A percentile compares a stretch with the other conserved stretches of the same genome.
phyloP scores from a whole-genome alignment of 805 yeast genomes.

The Huiozyma naganishii region DNA sequence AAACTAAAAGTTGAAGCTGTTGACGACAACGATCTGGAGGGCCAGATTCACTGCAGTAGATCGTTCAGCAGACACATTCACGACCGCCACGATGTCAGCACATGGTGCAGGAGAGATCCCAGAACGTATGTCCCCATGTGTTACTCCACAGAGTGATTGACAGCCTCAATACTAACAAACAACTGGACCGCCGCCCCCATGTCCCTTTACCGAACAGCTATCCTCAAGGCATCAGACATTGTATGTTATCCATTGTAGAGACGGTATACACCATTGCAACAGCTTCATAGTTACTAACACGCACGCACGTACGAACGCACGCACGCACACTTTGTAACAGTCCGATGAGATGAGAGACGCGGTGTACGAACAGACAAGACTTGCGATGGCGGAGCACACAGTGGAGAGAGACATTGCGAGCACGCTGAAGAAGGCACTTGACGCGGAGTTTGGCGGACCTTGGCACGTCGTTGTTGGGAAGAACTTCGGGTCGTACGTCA shows the following conservation, averaged over 20 bases:
- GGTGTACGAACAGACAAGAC: slow-evolving; percentile 15
- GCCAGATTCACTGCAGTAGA: too few species aligned
- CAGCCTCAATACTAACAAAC: too few species aligned
- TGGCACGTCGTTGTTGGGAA: slow-evolving; percentile 81
- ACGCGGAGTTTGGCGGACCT: slow-evolving; percentile 51
- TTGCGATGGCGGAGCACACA: slow-evolving; percentile 16
- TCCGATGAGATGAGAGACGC: slow-evolving; percentile 23
- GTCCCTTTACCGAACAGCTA: neutral
- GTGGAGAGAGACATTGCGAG: slow-evolving; percentile 48
- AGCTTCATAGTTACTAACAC: neutral
- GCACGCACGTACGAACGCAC: too few species aligned
- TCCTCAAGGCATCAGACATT: slow-evolving; percentile 24
- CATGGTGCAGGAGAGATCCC: too few species aligned
- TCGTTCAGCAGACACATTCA: too few species aligned
- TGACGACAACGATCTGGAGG: too few species aligned
- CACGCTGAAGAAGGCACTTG: slow-evolving; percentile 51
- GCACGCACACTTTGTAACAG: slow-evolving; percentile 3
- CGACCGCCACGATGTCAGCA: too few species aligned
- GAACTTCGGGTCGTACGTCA: slow-evolving; percentile 68
- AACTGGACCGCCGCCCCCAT: too few species aligned
- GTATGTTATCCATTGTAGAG: slow-evolving; percentile 12
- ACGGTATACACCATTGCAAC: neutral
- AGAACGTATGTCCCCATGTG: too few species aligned
- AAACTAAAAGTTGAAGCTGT: too few species aligned
- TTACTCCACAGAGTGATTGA: too few species aligned